Evolutionary conservation across 345 rosid genomes (phyloP).

Genomic region (Corchorus capsularis): DNA sequence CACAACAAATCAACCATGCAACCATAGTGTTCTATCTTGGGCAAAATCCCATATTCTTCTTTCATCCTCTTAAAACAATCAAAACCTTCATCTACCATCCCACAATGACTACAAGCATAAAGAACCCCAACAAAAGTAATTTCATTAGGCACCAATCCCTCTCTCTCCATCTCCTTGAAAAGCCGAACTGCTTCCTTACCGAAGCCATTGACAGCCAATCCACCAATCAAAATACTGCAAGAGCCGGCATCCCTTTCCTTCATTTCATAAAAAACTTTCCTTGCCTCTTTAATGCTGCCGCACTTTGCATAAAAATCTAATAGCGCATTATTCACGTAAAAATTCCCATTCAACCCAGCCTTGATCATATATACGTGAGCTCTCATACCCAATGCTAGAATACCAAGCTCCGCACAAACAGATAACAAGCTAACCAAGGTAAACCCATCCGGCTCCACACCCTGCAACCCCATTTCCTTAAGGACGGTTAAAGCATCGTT

Average conservation of each 20-base stretch:
- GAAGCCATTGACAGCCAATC: constrained; percentile 84
- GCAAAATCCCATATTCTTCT: constrained; percentile 59
- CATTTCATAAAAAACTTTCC: constrained; percentile 59
- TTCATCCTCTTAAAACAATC: constrained; percentile 60
- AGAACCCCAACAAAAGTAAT: constrained; percentile 79
- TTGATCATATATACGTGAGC: constrained; percentile 62
- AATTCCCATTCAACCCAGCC: constrained; percentile 49
- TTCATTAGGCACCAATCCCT: constrained; percentile 55
- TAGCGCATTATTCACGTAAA: constrained; percentile 62
- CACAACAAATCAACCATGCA: constrained; percentile 91
- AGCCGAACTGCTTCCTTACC: constrained; percentile 70
- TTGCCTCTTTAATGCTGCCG: constrained; percentile 60
- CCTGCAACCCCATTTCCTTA: constrained; percentile 51
- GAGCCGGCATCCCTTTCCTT: constrained; percentile 61
- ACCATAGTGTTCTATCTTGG: constrained; percentile 84
- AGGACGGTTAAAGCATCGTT: constrained; percentile 61
- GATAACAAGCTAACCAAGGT: constrained; percentile 76
- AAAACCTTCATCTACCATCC: constrained; percentile 79
- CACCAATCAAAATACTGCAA: constrained; percentile 79
- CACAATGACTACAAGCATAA: constrained; percentile 91
- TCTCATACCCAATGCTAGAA: constrained; percentile 68
- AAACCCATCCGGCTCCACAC: constrained; percentile 74
- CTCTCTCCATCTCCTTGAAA: constrained; percentile 56
- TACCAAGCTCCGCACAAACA: constrained; percentile 80
- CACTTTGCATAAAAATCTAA: constrained; percentile 80